Evolutionary conservation across 2,329 filamentous ascomycete species (phyloP), one percentile per base, ranked within the genome.

Genomic region (Coniochaeta sp.): DNA sequence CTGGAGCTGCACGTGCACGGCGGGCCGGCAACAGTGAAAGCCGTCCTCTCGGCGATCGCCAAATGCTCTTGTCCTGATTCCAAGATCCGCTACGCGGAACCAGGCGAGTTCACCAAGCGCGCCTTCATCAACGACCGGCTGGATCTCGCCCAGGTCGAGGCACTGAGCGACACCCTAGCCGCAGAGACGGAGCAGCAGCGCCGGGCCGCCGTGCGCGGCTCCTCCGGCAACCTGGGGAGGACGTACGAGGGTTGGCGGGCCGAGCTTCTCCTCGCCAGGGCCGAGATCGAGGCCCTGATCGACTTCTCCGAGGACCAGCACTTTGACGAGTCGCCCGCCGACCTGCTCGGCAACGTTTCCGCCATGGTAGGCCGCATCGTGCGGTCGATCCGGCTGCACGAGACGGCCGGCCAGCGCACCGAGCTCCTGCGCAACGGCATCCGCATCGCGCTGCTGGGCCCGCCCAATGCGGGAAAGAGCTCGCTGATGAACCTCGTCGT

Each of bases 241-340:
- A 86, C 86, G 19, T 99, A 99, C 72, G 92, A 97, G 66, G 68
- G 69, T 10, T 99, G 95, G 95, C 86, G 93, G 28, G 78, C 84
- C 64, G 80, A 86, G 64, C 76, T 99, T 19, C 78, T 98, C 7
- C 81, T 89, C 63, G 93, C 93, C 10, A 85, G 95, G 1, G 95
- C 91, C 10, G 93, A 98, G 75, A 81, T 99, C 42, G 95, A 99
- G 74, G 95, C 95, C 0, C 76, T 99, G 65, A 98, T 99, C 63
- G 95, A 99, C 74, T 99, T 99, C 71, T 89, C 91, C 1, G 95
- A 99, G 72, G 95, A 98, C 69, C 93, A 99, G 74, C 90, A 98
- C 75, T 96, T 99, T 69, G 93, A 98, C 66, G 92, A 96, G 73
- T 88, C 90, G 2, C 89, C 91, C 0, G 76, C 81, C 0, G 83